Evolutionary conservation across 2,329 filamentous ascomycete genomes (phyloP).

Genomic region (Leptographium galeiforme): DNA sequence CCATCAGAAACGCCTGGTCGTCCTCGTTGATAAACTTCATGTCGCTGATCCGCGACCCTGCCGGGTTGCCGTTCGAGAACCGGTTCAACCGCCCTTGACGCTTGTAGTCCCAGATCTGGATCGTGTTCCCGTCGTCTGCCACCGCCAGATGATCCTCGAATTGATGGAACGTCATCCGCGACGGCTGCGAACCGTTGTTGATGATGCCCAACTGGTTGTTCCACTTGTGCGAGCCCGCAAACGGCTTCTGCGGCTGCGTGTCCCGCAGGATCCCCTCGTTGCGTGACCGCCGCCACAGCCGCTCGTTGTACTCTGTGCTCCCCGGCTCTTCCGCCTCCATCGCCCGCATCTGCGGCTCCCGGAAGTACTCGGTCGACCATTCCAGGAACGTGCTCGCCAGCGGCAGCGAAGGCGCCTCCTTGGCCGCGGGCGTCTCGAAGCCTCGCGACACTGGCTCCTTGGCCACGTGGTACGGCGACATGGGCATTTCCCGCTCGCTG

Average conservation of each 20-base stretch:
- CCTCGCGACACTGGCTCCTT: constrained; percentile 68
- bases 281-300: constrained; percentile 80
- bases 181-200: constrained; percentile 79
- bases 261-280: constrained; percentile 88
- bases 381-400: constrained; percentile 75
- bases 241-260: constrained; percentile 85
- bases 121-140: constrained; percentile 81
- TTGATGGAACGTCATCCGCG: constrained; percentile 92
- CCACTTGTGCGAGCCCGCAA: constrained; percentile 77
- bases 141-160: constrained; percentile 94
- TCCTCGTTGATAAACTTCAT: constrained; percentile 98
- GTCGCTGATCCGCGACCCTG: constrained; percentile 83
- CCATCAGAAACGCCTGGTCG: constrained; percentile 88
- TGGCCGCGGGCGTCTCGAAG: constrained; percentile 50
- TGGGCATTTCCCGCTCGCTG: constrained; percentile 51
- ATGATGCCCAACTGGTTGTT: constrained; percentile 70
- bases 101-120: constrained; percentile 91
- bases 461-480: constrained; percentile 62
- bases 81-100: constrained; percentile 59
- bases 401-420: constrained; percentile 52
- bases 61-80: constrained; percentile 90
- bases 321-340: constrained; percentile 93
- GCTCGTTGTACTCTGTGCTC: constrained; percentile 89
- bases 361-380: constrained; percentile 96
- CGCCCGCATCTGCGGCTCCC: constrained; percentile 94